These are phyloP conservation scores for Teunomyces aglyptinius DNA, from an alignment of 805 yeast species.

Conservation along the genomic window DNA sequence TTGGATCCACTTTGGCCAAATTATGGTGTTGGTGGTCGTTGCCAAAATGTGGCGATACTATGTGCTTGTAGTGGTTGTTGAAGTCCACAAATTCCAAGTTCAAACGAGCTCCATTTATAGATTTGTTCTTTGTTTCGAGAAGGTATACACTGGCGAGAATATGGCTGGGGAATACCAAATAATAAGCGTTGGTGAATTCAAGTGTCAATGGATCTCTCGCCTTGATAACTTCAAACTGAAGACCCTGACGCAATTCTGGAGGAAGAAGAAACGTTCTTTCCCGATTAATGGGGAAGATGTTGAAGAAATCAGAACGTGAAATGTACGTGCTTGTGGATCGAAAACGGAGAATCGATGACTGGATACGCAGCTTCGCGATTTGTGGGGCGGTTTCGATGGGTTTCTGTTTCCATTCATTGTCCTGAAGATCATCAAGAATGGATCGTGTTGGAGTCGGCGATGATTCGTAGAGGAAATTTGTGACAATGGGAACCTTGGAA, in stretches of 20 bases:
- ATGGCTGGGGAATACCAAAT: constrained; percentile 47
- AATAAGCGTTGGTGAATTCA: constrained; percentile 48
- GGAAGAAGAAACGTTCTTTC: constrained; percentile 28
- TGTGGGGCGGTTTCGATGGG: constrained; percentile 24
- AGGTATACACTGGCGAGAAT: constrained; percentile 52
- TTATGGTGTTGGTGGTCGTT: constrained; percentile 4
- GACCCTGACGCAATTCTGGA: constrained; percentile 18
- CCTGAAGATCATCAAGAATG: constrained; percentile 27
- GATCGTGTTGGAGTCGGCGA: constrained; percentile 12
- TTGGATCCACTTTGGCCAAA: neutral
- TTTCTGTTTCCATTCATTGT: constrained; percentile 29
- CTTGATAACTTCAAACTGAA: constrained; percentile 43
- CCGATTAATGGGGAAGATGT: constrained; percentile 34
- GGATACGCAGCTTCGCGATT: constrained; percentile 10
- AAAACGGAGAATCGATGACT: constrained; percentile 36
- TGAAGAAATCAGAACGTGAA: constrained; percentile 37
- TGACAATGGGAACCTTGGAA: constrained; percentile 25
- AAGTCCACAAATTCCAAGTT: constrained; percentile 45
- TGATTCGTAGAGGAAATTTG: constrained; percentile 22
- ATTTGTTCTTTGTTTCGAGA: constrained; percentile 47
- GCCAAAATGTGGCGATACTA: constrained; percentile 31
- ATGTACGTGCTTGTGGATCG: constrained; percentile 38
- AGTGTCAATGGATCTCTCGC: constrained; percentile 49
- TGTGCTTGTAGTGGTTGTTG: constrained; percentile 20
- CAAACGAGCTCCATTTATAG: constrained; percentile 50